These are phyloP conservation scores for Amanita rubescens DNA, from an alignment of 768 basidiomycete genomes.

Conservation along the genomic window DNA sequence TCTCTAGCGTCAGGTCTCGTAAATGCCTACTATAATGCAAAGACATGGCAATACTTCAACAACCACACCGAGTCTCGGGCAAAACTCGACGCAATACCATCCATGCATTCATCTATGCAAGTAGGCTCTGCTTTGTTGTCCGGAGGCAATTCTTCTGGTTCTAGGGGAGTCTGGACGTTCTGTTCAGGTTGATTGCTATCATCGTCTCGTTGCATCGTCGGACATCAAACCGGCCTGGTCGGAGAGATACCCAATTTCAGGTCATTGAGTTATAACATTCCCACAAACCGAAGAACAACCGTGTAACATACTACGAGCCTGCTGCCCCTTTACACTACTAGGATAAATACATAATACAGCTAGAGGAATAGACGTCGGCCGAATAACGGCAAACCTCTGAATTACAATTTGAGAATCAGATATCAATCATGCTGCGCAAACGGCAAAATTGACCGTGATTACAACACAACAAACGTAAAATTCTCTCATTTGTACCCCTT, in stretches of 20 bases:
- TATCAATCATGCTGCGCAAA: no score
- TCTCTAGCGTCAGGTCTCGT: background rate
- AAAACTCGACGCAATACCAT: background rate
- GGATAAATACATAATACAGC: background rate
- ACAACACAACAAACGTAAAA: no score
- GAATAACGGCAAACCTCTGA: no score
- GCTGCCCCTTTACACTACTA: background rate
- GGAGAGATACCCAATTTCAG: conserved; percentile 3
- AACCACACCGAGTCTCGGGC: background rate
- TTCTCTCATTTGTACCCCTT: background rate
- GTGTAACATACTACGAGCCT: background rate
- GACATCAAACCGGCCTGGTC: background rate
- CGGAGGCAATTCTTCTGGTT: background rate
- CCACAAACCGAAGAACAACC: background rate
- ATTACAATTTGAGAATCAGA: no score
- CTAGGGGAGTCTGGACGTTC: background rate
- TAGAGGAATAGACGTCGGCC: no score
- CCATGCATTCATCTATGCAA: background rate
- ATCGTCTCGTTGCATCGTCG: background rate
- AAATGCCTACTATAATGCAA: background rate
- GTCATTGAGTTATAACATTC: background rate
- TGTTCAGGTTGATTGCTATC: background rate
- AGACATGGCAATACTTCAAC: background rate
- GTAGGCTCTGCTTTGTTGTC: background rate
- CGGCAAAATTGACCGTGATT: no score